Evolutionary conservation across 2,329 filamentous ascomycete species (phyloP), one percentile per base, ranked within the genome.

Genomic region (Rhynchosporium agropyri): DNA sequence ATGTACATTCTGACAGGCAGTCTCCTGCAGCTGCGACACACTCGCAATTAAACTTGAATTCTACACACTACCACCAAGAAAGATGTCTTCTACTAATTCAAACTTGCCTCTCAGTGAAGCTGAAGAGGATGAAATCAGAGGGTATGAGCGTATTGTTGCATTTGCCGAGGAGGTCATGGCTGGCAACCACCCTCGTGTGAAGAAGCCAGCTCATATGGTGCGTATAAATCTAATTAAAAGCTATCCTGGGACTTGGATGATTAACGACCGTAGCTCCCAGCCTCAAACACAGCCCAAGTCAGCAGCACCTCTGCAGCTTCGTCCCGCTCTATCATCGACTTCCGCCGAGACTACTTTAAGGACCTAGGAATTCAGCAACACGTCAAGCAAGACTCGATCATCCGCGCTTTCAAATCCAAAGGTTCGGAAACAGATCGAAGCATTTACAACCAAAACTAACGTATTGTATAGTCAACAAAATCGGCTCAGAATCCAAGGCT

Each of bases 111-210:
- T n/a, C n/a, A n/a, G n/a, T n/a, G n/a, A n/a, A 8, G 40, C 38
- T 26, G 53, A 56, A 15, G 53, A 56, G 53, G 53, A 36, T 6
- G 40, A 43, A 36, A 56, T 56, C 26, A 45, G 36, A 0, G 54
- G 58, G 48, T 62, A 49, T 12, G 60, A 62, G 48, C 45, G 46
- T 0, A 58, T 62, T 20, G 46, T 62, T 29, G 56, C 57, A 12
- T 62, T 62, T 13, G 28, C 38, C 2, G 40, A 54, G 15, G 46
- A 62, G 40, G 40, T 62, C 13, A 42, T 53, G 31, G 46, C 54
- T 2, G 55, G 60, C 0, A 45, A 13, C 7, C 55, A 62, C 36
- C 40, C 60, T 10, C 48, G 60, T 4, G 31, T 62, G 31, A 58
- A 58, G 40, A 38, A 53, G 9, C 43, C 45, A 20, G 10, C 33